Evolutionary conservation across 2,329 filamentous ascomycete species (phyloP).

Genomic region (Keithomyces neogunnii): DNA sequence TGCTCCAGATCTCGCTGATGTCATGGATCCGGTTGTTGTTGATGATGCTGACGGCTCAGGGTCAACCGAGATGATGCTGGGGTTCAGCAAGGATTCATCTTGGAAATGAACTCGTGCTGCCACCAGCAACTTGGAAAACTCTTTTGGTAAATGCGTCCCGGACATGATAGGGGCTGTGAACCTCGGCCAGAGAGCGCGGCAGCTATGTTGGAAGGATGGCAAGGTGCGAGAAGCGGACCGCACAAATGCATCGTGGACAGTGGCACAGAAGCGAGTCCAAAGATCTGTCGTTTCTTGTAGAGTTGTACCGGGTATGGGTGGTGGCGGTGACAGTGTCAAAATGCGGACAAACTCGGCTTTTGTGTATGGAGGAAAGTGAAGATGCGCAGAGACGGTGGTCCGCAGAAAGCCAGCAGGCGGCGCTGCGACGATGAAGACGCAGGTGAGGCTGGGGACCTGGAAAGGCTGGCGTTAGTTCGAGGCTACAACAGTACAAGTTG

Average conservation of each 20-base stretch:
- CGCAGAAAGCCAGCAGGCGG: conserved; percentile 64
- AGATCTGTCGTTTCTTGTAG: conserved; percentile 54
- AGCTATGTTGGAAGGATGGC: conserved; percentile 60
- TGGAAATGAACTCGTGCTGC: conserved; percentile 62
- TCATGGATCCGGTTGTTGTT: background rate
- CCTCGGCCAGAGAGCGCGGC: conserved; percentile 70
- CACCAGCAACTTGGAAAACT: conserved; percentile 78
- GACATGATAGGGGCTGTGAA: conserved; percentile 73
- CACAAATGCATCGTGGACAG: conserved; percentile 79
- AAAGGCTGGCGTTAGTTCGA: background rate
- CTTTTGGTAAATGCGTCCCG: conserved; percentile 64
- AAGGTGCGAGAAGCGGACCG: conserved; percentile 76
- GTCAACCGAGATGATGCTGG: conserved; percentile 43
- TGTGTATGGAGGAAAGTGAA: conserved; percentile 78
- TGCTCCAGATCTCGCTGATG: background rate
- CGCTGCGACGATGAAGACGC: conserved; percentile 67
- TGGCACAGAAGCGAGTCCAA: conserved; percentile 72
- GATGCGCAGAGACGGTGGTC: conserved; percentile 60
- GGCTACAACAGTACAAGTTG: too few relatives aligned
- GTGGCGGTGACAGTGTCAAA: conserved; percentile 46
- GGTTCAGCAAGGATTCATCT: conserved; percentile 61
- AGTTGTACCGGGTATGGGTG: conserved; percentile 40
- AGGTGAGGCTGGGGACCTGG: conserved; percentile 70
- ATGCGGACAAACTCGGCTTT: conserved; percentile 75
- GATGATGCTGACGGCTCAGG: background rate